Percentiles rank a stretch among this genome's conserved stretches.
Evolutionary conservation across 129 eudicot genomes (phyloP).

Genomic region (Flaveria brownii): DNA sequence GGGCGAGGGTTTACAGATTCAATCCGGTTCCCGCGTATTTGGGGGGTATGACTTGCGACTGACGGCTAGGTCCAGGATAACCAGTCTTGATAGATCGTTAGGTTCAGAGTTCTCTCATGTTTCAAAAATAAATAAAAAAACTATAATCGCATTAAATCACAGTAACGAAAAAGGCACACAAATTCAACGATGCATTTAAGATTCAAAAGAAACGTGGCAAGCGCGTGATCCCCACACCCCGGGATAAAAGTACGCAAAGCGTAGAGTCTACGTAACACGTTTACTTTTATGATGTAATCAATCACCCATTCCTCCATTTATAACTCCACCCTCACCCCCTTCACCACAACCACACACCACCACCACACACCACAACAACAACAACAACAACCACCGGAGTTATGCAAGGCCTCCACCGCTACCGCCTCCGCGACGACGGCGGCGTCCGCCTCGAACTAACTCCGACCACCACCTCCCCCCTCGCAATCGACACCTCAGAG

Average conservation of each 20-base stretch:
- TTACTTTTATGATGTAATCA: slow-evolving; percentile 42
- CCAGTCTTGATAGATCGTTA: too few relatives aligned
- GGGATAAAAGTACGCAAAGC: slow-evolving; percentile 27
- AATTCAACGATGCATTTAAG: too few relatives aligned
- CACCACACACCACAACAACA: slow-evolving; percentile 15
- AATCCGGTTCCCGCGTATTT: too few relatives aligned
- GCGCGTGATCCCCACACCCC: slow-evolving; percentile 31
- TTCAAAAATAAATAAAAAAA: too few relatives aligned
- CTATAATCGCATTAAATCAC: too few relatives aligned
- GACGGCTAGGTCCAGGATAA: too few relatives aligned
- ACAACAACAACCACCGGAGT: background rate
- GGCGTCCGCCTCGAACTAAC: slow-evolving; percentile 79
- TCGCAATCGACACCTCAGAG: slow-evolving; percentile 71
- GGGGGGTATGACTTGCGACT: too few relatives aligned
- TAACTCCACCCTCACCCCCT: slow-evolving; percentile 26
- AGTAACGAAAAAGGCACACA: too few relatives aligned
- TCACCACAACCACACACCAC: slow-evolving; percentile 34
- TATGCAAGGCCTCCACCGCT: slow-evolving; percentile 61
- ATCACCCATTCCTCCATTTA: slow-evolving; percentile 35
- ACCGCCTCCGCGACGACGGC: slow-evolving; percentile 44
- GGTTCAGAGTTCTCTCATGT: too few relatives aligned
- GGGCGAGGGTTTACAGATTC: too few relatives aligned
- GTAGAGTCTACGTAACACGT: slow-evolving; percentile 42
- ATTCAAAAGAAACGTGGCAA: background rate
- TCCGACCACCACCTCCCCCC: slow-evolving; percentile 60